These are phyloP conservation scores for Sugiyamaella lignohabitans DNA, from an alignment of 805 yeast species.

Conservation along the genomic window DNA sequence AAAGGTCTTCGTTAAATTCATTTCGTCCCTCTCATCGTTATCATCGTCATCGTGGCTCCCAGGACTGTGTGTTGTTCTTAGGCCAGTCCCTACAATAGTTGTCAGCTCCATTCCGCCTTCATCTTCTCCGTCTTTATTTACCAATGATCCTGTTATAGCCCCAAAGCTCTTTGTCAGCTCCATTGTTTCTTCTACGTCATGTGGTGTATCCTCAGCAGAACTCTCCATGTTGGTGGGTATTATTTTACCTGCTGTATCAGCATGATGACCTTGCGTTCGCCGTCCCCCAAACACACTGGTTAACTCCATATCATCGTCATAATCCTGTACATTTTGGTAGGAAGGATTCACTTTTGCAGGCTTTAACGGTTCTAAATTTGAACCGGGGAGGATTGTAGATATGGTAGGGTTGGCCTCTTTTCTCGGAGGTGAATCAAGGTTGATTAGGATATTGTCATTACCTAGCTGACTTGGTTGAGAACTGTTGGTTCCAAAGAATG, in stretches of 20 bases:
- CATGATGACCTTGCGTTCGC: too few relatives aligned
- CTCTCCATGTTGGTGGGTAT: too few relatives aligned
- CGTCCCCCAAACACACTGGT: constrained; percentile 6
- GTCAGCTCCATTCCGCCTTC: not conserved
- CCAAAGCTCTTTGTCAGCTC: too few relatives aligned
- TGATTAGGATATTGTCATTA: constrained; percentile 9
- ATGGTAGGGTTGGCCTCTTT: too few relatives aligned
- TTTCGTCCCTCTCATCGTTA: not conserved
- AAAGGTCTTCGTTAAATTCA: constrained; percentile 10
- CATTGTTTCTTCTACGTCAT: too few relatives aligned
- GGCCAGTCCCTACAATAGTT: not conserved
- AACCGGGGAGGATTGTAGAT: not conserved
- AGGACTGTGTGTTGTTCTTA: not conserved
- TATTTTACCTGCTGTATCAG: too few relatives aligned
- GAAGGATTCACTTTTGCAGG: not conserved
- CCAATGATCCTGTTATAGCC: not conserved
- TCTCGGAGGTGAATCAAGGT: constrained; percentile 12
- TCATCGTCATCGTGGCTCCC: not conserved
- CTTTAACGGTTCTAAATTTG: too few relatives aligned
- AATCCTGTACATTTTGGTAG: too few relatives aligned
- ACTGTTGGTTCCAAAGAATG: not conserved
- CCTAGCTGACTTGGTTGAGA: not conserved
- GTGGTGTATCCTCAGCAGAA: too few relatives aligned
- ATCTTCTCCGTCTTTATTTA: not conserved
- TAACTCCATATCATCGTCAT: constrained; percentile 9